A percentile compares a stretch with the other conserved stretches of the same genome.
Evolutionary conservation across 1,284 basidiomycete genomes (phyloP).

Genomic region (Pseudozyma tsukubaensis): DNA sequence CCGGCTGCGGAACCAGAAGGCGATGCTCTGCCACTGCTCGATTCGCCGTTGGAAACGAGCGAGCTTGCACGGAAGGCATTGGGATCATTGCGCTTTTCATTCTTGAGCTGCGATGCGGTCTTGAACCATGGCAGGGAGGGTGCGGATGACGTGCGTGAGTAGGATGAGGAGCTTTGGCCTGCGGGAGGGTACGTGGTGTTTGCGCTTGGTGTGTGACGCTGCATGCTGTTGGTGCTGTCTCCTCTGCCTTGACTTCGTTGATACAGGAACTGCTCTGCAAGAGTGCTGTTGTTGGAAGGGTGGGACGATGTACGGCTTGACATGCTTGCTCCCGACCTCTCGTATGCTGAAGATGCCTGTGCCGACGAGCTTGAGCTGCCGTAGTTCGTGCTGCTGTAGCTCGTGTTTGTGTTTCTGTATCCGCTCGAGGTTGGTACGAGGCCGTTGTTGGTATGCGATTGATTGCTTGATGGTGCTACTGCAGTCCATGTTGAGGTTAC

Average conservation of each 20-base stretch:
- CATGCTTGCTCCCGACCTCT: background rate
- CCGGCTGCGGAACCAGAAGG: constrained; percentile 5
- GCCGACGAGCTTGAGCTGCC: constrained; percentile 10
- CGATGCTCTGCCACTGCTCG: constrained; percentile 9
- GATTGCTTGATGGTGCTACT: background rate
- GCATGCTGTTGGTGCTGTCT: background rate
- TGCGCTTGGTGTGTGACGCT: background rate
- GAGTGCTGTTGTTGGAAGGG: constrained; percentile 20
- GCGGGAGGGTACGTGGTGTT: background rate
- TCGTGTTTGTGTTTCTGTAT: constrained; percentile 6
- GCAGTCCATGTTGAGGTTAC: background rate
- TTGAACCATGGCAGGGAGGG: constrained; percentile 37
- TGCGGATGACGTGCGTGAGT: constrained; percentile 26
- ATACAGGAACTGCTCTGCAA: constrained; percentile 31
- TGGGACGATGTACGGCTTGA: constrained; percentile 9
- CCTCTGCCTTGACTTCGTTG: constrained; percentile 14
- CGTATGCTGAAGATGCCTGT: background rate
- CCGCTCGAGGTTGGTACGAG: constrained; percentile 24
- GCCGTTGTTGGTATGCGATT: constrained; percentile 7
- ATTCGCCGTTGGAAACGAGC: constrained; percentile 12
- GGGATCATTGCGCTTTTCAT: constrained; percentile 33
- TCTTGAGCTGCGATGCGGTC: constrained; percentile 40
- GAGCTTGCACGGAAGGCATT: constrained; percentile 30
- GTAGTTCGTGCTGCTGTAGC: constrained; percentile 5
- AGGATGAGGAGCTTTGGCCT: background rate